Evolutionary conservation across 108 stramenopile genomes (phyloP).

Genomic region (Chaetoceros tenuissimus): DNA sequence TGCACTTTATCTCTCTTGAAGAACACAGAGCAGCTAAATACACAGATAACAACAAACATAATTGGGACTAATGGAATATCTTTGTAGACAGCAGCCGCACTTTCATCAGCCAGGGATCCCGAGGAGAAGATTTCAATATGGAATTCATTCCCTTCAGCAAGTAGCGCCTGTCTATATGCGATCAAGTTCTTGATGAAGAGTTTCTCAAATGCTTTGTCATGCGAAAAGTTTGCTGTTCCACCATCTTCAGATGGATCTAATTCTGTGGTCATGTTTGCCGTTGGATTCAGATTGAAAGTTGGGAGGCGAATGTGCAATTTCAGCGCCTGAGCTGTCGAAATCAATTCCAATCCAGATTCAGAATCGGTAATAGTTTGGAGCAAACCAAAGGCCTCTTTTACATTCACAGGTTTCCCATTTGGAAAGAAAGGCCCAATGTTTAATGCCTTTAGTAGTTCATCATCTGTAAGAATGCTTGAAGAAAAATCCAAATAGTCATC

Average conservation of each 20-base stretch:
- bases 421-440: background rate
- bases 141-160: background rate
- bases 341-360: background rate
- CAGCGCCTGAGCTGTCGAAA: background rate
- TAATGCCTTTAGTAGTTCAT: background rate
- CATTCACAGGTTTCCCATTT: background rate
- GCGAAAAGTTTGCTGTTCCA: too few species aligned
- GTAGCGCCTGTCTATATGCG: background rate
- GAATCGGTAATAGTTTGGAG: background rate
- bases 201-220: slow-evolving; percentile 4
- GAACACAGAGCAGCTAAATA: slow-evolving; percentile 9
- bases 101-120: slow-evolving; percentile 6
- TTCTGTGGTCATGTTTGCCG: too few species aligned
- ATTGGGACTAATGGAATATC: slow-evolving; percentile 16
- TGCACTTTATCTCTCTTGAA: slow-evolving; percentile 7
- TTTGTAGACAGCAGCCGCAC: slow-evolving; percentile 2
- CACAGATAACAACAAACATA: slow-evolving; percentile 8
- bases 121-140: slow-evolving; percentile 8
- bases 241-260: too few species aligned
- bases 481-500: background rate
- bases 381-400: background rate
- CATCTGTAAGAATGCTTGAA: background rate
- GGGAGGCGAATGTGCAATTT: slow-evolving; percentile 9
- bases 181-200: background rate
- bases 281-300: too few species aligned